Evolutionary conservation across 257 asterid species (phyloP).

Genomic region (Echites panduratus): DNA sequence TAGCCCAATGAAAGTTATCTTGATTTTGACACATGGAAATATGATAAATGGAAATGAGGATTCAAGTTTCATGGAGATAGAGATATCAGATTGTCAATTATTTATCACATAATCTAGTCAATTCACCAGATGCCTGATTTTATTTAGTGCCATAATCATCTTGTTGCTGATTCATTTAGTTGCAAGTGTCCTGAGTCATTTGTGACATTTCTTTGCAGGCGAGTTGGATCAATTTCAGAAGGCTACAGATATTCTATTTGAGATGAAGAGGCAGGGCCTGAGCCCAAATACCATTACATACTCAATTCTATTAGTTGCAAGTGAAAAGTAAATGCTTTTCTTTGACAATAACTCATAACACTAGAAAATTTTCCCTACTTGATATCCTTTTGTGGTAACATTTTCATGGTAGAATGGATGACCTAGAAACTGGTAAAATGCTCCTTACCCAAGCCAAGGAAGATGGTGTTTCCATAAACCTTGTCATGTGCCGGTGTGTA

Average conservation of each 20-base stretch:
- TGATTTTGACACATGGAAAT: not conserved
- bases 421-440: constrained; percentile 71
- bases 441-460: constrained; percentile 83
- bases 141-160: too few species aligned
- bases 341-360: constrained; percentile 1
- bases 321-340: constrained; percentile 73
- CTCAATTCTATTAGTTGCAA: constrained; percentile 76
- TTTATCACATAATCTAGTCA: not conserved
- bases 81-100: not conserved
- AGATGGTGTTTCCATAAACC: constrained; percentile 79
- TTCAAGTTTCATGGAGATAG: not conserved
- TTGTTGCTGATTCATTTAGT: not conserved
- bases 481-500: constrained; percentile 85
- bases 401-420: constrained; percentile 62
- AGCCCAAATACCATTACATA: constrained; percentile 86
- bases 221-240: constrained; percentile 65
- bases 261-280: constrained; percentile 64
- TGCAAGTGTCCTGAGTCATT: not conserved
- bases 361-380: constrained; percentile 9
- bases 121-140: not conserved
- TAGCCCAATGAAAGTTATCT: not conserved
- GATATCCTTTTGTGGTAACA: constrained; percentile 7
- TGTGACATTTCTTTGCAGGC: constrained; percentile 39
- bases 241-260: constrained; percentile 65
- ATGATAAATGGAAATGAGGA: not conserved